A percentile compares a stretch with the other conserved stretches of the same genome.
phyloP scores from a whole-genome alignment of 2,329 filamentous ascomycete species.

The Coniella lustricola region DNA sequence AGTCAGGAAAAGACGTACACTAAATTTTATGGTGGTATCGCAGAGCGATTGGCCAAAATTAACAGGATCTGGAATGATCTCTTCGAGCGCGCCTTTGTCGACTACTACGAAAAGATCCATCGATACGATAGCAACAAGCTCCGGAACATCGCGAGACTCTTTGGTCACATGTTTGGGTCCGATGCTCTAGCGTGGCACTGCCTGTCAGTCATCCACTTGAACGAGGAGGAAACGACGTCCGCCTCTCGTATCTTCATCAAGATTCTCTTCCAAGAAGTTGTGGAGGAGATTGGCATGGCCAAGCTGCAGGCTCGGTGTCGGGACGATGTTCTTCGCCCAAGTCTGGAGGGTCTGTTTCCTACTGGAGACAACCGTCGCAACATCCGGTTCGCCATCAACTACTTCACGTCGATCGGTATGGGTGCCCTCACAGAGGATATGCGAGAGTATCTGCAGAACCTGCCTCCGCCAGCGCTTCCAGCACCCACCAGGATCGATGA shows the following conservation, averaged over 20 bases:
- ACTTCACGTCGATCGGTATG: constrained; percentile 98
- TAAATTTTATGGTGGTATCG: constrained; percentile 93
- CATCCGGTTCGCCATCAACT: constrained; percentile 96
- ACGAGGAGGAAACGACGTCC: constrained; percentile 94
- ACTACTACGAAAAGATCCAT: constrained; percentile 97
- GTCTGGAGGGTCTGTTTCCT: constrained; percentile 81
- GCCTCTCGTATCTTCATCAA: constrained; percentile 98
- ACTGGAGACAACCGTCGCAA: constrained; percentile 74
- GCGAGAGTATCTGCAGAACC: constrained; percentile 82
- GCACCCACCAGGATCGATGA: constrained; percentile 53
- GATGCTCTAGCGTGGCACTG: constrained; percentile 93
- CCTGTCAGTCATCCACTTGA: constrained; percentile 76
- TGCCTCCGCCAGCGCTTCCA: constrained; percentile 76
- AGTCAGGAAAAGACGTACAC: constrained; percentile 95
- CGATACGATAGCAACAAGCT: constrained; percentile 93
- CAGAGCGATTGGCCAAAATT: constrained; percentile 90
- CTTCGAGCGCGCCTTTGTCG: constrained; percentile 82
- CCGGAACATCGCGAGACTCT: constrained; percentile 91
- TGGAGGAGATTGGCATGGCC: constrained; percentile 77
- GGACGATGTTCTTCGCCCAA: constrained; percentile 71
- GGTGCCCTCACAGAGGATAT: constrained; percentile 90
- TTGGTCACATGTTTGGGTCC: constrained; percentile 80
- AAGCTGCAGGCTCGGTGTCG: constrained; percentile 69
- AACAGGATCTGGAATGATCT: constrained; percentile 91
- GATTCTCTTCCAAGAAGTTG: constrained; percentile 89